These are phyloP conservation scores for Ascosphaera apis DNA, from an alignment of 2,329 filamentous ascomycete genomes.

Conservation along the genomic window DNA sequence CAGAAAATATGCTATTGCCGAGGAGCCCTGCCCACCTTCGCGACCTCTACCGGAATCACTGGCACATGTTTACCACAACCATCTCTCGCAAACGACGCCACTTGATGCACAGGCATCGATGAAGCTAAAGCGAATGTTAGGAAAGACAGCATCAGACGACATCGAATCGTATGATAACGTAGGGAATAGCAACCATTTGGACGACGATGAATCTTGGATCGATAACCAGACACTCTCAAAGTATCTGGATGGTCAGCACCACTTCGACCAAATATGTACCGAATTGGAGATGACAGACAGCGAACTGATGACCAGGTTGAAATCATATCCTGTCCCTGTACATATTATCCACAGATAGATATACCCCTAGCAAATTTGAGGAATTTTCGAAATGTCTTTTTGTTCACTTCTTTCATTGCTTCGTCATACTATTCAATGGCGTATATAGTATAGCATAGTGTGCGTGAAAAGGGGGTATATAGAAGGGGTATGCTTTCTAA, in stretches of 20 bases:
- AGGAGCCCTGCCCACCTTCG: constrained; percentile 13
- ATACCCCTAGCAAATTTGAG: too few species aligned
- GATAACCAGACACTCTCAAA: constrained; percentile 17
- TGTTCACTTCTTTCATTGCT: too few species aligned
- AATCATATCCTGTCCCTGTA: constrained; percentile 21
- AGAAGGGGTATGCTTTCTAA: too few species aligned
- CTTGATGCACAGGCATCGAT: neutral
- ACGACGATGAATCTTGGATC: constrained; percentile 13
- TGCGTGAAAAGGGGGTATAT: too few species aligned
- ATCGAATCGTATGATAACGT: constrained; percentile 4
- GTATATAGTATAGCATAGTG: too few species aligned
- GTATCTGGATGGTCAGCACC: constrained; percentile 26
- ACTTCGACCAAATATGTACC: constrained; percentile 28
- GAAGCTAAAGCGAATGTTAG: too few species aligned
- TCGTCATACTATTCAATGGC: too few species aligned
- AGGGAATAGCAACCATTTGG: constrained; percentile 7
- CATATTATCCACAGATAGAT: constrained; percentile 23
- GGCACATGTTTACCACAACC: constrained; percentile 2
- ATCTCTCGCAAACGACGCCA: neutral
- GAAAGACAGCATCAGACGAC: constrained; percentile 2
- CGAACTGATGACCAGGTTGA: constrained; percentile 21
- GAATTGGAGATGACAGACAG: constrained; percentile 25
- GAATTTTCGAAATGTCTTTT: neutral
- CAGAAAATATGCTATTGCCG: constrained; percentile 60
- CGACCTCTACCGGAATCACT: constrained; percentile 6